phyloP scores from a whole-genome alignment of 305 asterid species.

The Fraxinus dipetala region DNA sequence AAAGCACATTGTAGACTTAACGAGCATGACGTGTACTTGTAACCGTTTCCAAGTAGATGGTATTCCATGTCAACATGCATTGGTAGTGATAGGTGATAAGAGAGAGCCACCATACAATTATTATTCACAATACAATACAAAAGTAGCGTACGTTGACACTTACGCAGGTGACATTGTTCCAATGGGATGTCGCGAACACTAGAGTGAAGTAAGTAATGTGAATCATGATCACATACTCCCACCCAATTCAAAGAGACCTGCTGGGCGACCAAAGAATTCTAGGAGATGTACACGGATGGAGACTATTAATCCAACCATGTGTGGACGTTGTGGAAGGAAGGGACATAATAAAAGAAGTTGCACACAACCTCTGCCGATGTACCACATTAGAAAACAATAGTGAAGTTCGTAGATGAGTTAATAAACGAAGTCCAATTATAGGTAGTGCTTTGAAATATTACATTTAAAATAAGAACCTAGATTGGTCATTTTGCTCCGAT shows the following conservation, averaged over 20 bases:
- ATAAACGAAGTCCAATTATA: too few species aligned
- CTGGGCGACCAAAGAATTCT: neutral
- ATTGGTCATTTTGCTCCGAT: too few species aligned
- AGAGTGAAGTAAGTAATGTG: neutral
- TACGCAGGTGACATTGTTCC: too few species aligned
- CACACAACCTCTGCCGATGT: neutral
- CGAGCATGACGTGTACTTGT: neutral
- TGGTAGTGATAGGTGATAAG: neutral
- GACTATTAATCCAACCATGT: neutral
- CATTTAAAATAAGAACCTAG: too few species aligned
- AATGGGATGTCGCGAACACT: neutral
- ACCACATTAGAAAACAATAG: neutral
- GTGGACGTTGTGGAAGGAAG: neutral
- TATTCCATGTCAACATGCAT: neutral
- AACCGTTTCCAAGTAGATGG: neutral
- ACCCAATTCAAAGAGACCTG: neutral
- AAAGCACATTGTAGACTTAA: neutral
- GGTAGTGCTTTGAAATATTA: too few species aligned
- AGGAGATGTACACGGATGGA: neutral
- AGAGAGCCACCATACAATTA: neutral
- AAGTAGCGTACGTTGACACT: neutral
- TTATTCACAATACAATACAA: neutral
- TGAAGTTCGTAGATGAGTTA: too few species aligned
- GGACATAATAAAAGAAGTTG: neutral
- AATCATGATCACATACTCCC: neutral